Percentiles rank a stretch among this genome's conserved stretches.
These are phyloP conservation scores for Colletotrichum sansevieriae DNA, from an alignment of 2,329 filamentous ascomycete genomes.

Conservation along the genomic window DNA sequence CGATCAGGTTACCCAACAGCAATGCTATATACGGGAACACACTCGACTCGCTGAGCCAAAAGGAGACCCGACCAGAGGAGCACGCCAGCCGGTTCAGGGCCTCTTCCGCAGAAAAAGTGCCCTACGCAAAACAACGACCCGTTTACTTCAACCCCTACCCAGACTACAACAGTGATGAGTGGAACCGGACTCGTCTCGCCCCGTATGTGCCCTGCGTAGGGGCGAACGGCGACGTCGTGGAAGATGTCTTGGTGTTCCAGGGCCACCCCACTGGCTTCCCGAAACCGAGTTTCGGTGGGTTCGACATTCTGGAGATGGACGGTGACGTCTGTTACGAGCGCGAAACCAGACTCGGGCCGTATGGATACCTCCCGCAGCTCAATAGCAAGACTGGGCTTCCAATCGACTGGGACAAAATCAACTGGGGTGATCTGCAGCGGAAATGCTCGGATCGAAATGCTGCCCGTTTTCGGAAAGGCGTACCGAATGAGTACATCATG, in stretches of 20 bases:
- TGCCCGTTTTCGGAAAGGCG: constrained; percentile 68
- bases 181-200: constrained; percentile 70
- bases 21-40: constrained; percentile 70
- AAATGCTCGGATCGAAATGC: constrained; percentile 75
- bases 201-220: constrained; percentile 74
- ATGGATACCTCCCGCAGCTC: constrained; percentile 66
- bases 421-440: constrained; percentile 79
- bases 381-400: constrained; percentile 57
- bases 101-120: constrained; percentile 45
- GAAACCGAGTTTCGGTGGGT: constrained; percentile 72
- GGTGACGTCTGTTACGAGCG: constrained; percentile 76
- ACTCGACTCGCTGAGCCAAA: constrained; percentile 59
- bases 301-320: constrained; percentile 71
- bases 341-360: constrained; percentile 76
- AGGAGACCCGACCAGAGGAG: constrained; percentile 53
- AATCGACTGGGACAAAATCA: constrained; percentile 73
- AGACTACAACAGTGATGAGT: constrained; percentile 73
- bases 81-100: constrained; percentile 43
- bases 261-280: constrained; percentile 71
- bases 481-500: constrained; percentile 58
- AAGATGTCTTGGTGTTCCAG: constrained; percentile 75
- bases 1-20: constrained; percentile 56
- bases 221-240: constrained; percentile 68
- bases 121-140: constrained; percentile 58
- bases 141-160: constrained; percentile 79